Evolutionary conservation across 148 eudicot genomes (phyloP), one percentile per base, ranked within the genome.

Genomic region (Nyssa sinensis): DNA sequence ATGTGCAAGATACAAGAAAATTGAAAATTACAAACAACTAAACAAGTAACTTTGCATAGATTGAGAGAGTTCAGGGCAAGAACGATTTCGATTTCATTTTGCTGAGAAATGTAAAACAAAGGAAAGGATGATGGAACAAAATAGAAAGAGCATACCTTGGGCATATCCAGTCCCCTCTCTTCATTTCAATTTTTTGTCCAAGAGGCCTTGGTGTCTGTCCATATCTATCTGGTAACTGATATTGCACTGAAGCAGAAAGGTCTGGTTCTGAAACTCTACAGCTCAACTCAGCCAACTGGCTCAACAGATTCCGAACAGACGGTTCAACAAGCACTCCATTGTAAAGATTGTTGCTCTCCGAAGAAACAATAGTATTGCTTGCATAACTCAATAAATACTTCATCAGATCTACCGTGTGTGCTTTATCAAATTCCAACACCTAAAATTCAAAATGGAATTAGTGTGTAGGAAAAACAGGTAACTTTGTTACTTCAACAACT

Each of bases 141-240:
- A 44, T n/a, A 74, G 21, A 28, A 55, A 68, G 55, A 57, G 79
- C 89, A 63, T 76, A 94, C 99, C 87, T 86, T 59, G 80, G 81
- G 84, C 99, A 90, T 75, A 80, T 84, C 97, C 99, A 95, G 77
- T 92, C 96, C 74, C 97, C 96, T 86, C 83, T 88, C 83, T 92
- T 92, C 91, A 86, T 88, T 83, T 81, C 84, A 67, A 87, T 73
- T 77, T 82, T 80, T 66, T 78, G 83, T 62, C 80, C 89, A 74
- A 65, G 66, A 27, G 88, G 80, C 71, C 65, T 79, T 61, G 83
- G 53, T 51, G 74, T 32, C 63, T 72, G 86, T 32, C 51, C 79
- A 47, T 78, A 62, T 55, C 78, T 64, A 77, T 84, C 86, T 39
- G 82, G 58, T 62, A 80, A 75, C 60, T 77, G 85, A 71, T 63